Evolutionary conservation across 2,329 filamentous ascomycete genomes (phyloP).

Genomic region (Rachicladosporium sp.): DNA sequence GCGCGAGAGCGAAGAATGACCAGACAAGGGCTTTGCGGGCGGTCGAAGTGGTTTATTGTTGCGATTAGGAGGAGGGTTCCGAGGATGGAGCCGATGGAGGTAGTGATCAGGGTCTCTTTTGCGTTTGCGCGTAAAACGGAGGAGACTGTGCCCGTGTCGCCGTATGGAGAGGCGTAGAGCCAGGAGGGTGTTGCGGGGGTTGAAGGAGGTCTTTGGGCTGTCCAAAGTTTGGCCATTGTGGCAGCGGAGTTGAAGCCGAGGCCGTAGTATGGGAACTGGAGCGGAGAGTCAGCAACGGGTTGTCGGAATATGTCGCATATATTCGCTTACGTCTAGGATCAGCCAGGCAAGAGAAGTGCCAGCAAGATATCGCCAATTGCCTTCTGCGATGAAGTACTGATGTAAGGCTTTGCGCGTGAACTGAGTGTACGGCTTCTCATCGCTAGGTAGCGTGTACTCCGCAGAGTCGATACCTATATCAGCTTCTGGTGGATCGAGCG

Average conservation of each 20-base stretch:
- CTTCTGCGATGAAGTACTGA: slow-evolving; percentile 10
- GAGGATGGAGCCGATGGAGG: slow-evolving; percentile 27
- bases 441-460: background rate
- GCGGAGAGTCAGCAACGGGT: too few species aligned
- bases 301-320: background rate
- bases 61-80: slow-evolving; percentile 31
- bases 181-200: slow-evolving; percentile 7
- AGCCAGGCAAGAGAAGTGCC: slow-evolving; percentile 13
- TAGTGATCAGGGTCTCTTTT: slow-evolving; percentile 11
- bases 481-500: slow-evolving; percentile 2
- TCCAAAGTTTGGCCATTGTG: slow-evolving; percentile 13
- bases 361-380: slow-evolving; percentile 11
- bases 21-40: slow-evolving; percentile 33
- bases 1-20: slow-evolving; percentile 31
- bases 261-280: slow-evolving; percentile 6
- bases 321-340: slow-evolving; percentile 11
- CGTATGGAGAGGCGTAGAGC: slow-evolving; percentile 6
- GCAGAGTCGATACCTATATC: background rate
- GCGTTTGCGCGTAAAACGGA: slow-evolving; percentile 10
- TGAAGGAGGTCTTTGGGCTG: slow-evolving; percentile 5
- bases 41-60: slow-evolving; percentile 28
- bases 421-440: slow-evolving; percentile 6
- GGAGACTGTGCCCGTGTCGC: slow-evolving; percentile 7
- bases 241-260: slow-evolving; percentile 13
- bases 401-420: slow-evolving; percentile 8